Evolutionary conservation across 73 alveolate genomes (phyloP), one percentile per base, ranked within the genome.

Genomic region (Paramecium caudatum): DNA sequence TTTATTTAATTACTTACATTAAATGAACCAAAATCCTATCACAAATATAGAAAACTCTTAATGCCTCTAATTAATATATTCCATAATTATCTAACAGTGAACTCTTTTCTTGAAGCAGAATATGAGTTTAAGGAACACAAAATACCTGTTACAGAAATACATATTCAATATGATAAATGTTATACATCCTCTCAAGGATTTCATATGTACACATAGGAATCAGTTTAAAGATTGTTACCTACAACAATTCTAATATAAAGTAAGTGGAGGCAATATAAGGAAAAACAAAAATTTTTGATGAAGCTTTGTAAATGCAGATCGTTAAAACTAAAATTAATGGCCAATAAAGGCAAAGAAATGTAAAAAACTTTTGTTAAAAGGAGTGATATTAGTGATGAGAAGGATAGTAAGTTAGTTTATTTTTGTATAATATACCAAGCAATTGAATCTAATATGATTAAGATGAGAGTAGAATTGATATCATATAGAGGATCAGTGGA

Each of bases 181-280:
- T 55, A 23, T 55, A 55, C 80, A 19, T 55, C 80, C 3, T 55
- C 80, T 27, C 30, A 55, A 55, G 80, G 80, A 55, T 55, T 55
- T 23, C 30, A 55, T 4, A 19, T 55, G 80, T 10, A 10, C 2
- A 19, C 80, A 23, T 27, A 55, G 10, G 80, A 55, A 23, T 55
- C 80, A 0, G 3, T 8, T 7, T 5, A 37, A 23, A 55, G n/a
- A 4, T 10, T 55, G 3, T 55, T 55, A 55, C 80, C 80, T 10
- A 55, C 80, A 0, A 55, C 30, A 4, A 55, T 55, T 3, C 10
- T 23, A 0, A 27, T 55, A 10, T 55, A 55, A 4, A 43, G 46
- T 2, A 55, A 9, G 30, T 55, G 80, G 80, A 21, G 80, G 30
- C 12, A 27, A 21, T 25, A 23, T 55, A 5, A 55, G 30, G 8